Evolutionary conservation across 805 yeast genomes (phyloP), one percentile per base, ranked within the genome.

Genomic region (Ogataea nitratoaversa): DNA sequence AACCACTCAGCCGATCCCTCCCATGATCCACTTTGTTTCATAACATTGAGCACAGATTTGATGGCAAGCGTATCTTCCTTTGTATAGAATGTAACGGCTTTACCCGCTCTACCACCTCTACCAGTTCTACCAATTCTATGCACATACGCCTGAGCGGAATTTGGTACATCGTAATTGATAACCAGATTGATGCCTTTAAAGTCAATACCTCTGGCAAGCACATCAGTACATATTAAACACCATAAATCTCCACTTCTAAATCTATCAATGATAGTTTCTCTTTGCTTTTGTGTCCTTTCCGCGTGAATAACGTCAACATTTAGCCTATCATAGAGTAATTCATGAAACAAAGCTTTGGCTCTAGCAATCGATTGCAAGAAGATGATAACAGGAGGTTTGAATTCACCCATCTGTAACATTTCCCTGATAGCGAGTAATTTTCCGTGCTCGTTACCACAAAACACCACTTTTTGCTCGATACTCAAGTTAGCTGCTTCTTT

Each of bases 71-170:
- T 64, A 59, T 93, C 99, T 47, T 87, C 95, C 58, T 89, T 90
- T 19, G 99, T 91, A 67, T 85, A 93, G 49, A 90, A 82, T 0
- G 99, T 93, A 16, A 93, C 78, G 0, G 98, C 97, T 52, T 74
- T 74, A 42, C 99, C 99, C 8, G 66, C 55, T 44, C 84, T 78
- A 1, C 95, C 96, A 39, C 88, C 96, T 72, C 99, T 82, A 51
- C 99, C 99, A 2, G 99, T 91, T 72, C 99, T 84, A 63, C 99
- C 99, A 54, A 93, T 87, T 67, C 99, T 79, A 63, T 93, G 99
- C 34, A 93, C 96, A 60, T 93, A 93, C 0, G 96, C 83, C 62
- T 91, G 97, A 1, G 97, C 88, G 32, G 84, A 78, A 53, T 80
- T 85, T 14, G 99, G 99, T 11, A 93, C 95, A 64, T 93, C 99